Conservation (phyloP, 2,329 filamentous ascomycete species). For the Thermothelomyces thermophilus region DNA sequence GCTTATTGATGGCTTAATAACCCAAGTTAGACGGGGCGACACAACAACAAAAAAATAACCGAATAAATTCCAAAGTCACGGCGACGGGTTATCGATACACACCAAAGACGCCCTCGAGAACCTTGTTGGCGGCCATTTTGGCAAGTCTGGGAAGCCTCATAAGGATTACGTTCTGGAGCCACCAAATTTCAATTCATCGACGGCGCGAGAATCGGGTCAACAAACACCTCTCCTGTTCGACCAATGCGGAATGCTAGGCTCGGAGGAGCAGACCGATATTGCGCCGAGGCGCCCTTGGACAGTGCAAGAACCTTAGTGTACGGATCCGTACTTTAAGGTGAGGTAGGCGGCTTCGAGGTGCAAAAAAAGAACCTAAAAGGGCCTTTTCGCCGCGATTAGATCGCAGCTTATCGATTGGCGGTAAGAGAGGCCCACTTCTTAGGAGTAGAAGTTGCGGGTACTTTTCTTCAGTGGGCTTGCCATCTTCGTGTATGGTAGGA, state of each 20-base stretch:
- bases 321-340: too few species aligned
- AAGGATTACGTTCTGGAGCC: background rate
- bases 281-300: background rate
- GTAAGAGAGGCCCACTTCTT: background rate
- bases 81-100: background rate
- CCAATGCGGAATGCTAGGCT: background rate
- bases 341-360: too few species aligned
- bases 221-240: background rate
- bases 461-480: background rate
- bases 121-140: slow-evolving; percentile 48
- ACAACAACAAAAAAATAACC: background rate
- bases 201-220: background rate
- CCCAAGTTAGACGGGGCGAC: background rate
- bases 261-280: background rate
- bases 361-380: too few species aligned
- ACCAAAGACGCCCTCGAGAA: slow-evolving; percentile 36
- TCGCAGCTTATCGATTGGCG: slow-evolving; percentile 3
- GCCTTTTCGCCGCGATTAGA: too few species aligned
- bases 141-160: slow-evolving; percentile 27
- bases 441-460: background rate
- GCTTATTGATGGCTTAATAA: slow-evolving; percentile 79
- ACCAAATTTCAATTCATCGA: background rate
- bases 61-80: background rate
- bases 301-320: too few species aligned
- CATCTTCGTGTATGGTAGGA: too few species aligned